phyloP scores from a whole-genome alignment of 1,139 yeast genomes.

The Lodderomyces beijingensis region DNA sequence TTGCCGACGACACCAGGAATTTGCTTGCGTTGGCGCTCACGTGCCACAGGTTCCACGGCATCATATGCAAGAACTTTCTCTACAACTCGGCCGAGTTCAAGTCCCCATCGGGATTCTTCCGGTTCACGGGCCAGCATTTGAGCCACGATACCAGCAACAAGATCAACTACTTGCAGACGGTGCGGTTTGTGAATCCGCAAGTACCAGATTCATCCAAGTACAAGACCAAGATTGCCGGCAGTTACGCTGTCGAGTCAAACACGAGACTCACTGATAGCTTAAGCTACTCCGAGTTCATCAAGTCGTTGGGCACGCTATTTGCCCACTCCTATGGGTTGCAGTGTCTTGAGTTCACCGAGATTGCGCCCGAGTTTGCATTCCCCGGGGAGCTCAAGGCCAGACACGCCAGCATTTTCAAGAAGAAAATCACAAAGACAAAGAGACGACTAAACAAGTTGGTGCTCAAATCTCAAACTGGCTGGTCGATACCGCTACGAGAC shows the following conservation, averaged over 20 bases:
- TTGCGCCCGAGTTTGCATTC: constrained; percentile 51
- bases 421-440: constrained; percentile 16
- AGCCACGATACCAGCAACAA: constrained; percentile 18
- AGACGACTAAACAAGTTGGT: constrained; percentile 22
- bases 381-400: constrained; percentile 21
- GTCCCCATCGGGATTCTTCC: constrained; percentile 22
- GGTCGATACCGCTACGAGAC: constrained; percentile 46
- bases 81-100: constrained; percentile 30
- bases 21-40: constrained; percentile 24
- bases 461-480: constrained; percentile 43
- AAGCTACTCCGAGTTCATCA: constrained; percentile 25
- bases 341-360: constrained; percentile 30
- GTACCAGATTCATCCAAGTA: constrained; percentile 18
- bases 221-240: constrained; percentile 36
- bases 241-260: constrained; percentile 29
- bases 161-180: constrained; percentile 25
- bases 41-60: constrained; percentile 32
- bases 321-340: constrained; percentile 32
- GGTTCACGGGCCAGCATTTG: constrained; percentile 29
- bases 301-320: constrained; percentile 21
- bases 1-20: constrained; percentile 17
- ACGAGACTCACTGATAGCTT: constrained; percentile 15
- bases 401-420: constrained; percentile 8
- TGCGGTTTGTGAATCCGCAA: constrained; percentile 36
- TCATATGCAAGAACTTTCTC: constrained; percentile 33